phyloP scores from a whole-genome alignment of 225 moss, liverwort and hornwort species.

The Straminergon stramineum region DNA sequence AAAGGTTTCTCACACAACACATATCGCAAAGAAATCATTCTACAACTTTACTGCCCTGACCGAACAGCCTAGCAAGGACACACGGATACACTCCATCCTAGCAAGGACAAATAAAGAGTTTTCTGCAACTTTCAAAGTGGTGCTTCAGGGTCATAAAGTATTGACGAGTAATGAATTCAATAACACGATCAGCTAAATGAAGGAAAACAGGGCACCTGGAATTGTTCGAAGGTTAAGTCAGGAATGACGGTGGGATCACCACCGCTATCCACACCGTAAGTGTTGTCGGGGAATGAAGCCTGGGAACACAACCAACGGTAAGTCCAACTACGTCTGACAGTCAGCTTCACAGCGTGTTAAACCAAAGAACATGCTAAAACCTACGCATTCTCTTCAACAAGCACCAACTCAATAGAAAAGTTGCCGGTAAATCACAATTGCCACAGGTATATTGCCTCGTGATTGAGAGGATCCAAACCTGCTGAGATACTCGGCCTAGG shows the following conservation, averaged over 20 bases:
- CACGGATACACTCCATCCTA: background rate
- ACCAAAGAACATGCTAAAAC: background rate
- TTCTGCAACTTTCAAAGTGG: background rate
- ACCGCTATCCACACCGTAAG: slow-evolving; percentile 95
- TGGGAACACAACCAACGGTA: slow-evolving; percentile 7
- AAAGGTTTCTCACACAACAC: background rate
- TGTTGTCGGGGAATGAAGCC: slow-evolving; percentile 94
- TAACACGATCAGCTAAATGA: background rate
- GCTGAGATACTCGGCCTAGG: slow-evolving; percentile 82
- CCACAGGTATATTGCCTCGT: background rate
- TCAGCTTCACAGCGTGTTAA: background rate
- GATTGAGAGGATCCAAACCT: slow-evolving; percentile 27
- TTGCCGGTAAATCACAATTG: background rate
- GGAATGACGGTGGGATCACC: slow-evolving; percentile 96
- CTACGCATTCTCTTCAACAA: background rate
- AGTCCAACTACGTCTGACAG: background rate
- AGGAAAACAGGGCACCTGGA: slow-evolving; percentile 42
- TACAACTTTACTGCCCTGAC: background rate
- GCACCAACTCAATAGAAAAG: background rate
- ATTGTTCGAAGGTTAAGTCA: slow-evolving; percentile 73
- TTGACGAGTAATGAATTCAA: background rate
- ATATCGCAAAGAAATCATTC: background rate
- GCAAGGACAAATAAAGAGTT: background rate
- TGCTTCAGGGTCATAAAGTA: background rate
- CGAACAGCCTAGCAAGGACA: background rate